Conservation (phyloP, 257 asterid genomes). For the Rehmannia glutinosa region DNA sequence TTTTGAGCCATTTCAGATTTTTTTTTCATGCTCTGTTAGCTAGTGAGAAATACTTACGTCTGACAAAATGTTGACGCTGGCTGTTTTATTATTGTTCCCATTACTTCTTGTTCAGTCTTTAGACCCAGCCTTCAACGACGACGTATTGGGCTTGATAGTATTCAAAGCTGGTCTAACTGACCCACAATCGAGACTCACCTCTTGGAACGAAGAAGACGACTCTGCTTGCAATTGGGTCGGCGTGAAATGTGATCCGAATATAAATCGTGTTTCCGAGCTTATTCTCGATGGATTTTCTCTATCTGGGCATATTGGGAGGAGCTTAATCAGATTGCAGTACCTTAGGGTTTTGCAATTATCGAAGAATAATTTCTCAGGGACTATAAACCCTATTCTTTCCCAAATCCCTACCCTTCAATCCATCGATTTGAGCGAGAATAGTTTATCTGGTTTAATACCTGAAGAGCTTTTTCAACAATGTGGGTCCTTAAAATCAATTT, state of each 20-base stretch:
- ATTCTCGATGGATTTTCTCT: constrained; percentile 48
- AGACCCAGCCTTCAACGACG: constrained; percentile 76
- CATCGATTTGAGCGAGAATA: constrained; percentile 60
- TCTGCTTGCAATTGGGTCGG: constrained; percentile 73
- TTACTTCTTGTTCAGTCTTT: constrained; percentile 26
- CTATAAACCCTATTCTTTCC: constrained; percentile 46
- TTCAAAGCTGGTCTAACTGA: constrained; percentile 65
- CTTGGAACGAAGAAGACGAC: constrained; percentile 78
- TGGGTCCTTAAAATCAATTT: constrained; percentile 44
- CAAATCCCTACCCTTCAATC: constrained; percentile 41
- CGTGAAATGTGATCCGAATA: constrained; percentile 49
- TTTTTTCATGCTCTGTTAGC: not conserved
- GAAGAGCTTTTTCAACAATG: constrained; percentile 60
- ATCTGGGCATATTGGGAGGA: constrained; percentile 72
- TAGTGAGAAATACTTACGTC: not conserved
- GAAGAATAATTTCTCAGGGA: constrained; percentile 60
- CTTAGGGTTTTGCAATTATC: constrained; percentile 52
- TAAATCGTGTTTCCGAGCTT: constrained; percentile 61
- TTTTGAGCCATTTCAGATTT: not conserved
- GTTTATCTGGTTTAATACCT: constrained; percentile 51
- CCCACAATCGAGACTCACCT: constrained; percentile 53
- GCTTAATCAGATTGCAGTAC: constrained; percentile 47
- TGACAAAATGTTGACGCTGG: constrained; percentile 22
- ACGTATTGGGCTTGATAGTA: constrained; percentile 74
- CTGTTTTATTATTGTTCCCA: constrained; percentile 28